phyloP scores from a whole-genome alignment of 2,329 filamentous ascomycete genomes.

The Fusarium sambucinum region DNA sequence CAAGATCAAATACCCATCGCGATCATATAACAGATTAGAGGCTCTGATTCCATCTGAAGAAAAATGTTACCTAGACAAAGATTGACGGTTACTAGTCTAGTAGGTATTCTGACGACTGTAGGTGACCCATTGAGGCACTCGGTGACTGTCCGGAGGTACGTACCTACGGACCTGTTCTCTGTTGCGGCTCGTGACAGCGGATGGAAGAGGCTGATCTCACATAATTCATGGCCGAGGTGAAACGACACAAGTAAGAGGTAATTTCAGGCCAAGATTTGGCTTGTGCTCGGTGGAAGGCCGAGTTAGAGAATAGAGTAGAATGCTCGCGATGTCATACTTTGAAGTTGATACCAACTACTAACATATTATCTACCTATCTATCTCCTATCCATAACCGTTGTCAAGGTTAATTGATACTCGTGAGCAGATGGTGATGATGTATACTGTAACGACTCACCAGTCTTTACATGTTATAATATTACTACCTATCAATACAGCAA shows the following conservation, averaged over 20 bases:
- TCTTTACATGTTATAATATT: background rate
- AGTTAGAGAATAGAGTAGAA: conserved; percentile 17
- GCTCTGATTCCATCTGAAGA: conserved; percentile 1
- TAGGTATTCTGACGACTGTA: conserved; percentile 3
- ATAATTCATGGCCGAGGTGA: conserved; percentile 41
- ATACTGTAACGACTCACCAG: background rate
- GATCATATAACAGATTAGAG: conserved; percentile 31
- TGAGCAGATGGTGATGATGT: background rate
- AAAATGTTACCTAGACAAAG: background rate
- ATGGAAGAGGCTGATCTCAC: conserved; percentile 30
- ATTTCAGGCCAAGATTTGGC: background rate
- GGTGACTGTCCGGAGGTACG: conserved; percentile 48
- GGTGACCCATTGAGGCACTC: conserved; percentile 30
- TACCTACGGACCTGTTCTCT: conserved; percentile 27
- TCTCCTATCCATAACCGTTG: too few relatives aligned
- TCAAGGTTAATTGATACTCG: background rate
- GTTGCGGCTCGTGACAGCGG: conserved; percentile 36
- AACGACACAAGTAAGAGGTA: conserved; percentile 3
- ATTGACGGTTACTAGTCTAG: background rate
- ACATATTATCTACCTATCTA: background rate
- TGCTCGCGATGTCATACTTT: background rate
- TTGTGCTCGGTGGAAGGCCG: conserved; percentile 41
- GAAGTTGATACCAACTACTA: background rate
- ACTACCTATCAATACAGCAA: background rate
- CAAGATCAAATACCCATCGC: conserved; percentile 26